Base-by-base conservation (phyloP, 176 grass and related monocot species). In the Phoenix dactylifera region DNA sequence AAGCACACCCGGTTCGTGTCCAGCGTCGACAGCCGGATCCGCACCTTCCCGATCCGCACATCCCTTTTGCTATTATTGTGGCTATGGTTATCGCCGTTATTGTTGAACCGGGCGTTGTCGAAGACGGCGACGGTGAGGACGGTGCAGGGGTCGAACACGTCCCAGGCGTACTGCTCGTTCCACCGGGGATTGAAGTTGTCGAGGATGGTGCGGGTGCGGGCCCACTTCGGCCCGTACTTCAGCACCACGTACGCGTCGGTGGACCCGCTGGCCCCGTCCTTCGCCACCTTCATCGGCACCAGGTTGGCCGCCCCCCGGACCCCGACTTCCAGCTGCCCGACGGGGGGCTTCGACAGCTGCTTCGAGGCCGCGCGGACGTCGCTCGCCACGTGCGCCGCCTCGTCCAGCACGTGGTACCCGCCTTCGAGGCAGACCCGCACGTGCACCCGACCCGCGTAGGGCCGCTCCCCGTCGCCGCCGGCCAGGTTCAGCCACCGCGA, bases 141-240 rank as follows among this genome's bases (percentile, higher is more conserved):
- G 22, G 93, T 98, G 79, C 93, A 98, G 5, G 88, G 93, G 52
- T 98, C 93, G 70, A 92, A 98, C 3, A 98, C 93, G 73, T 98
- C 93, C 93, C 93, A 98, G 4, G 88, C 84, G 55, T 89, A 92
- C 87, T 98, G 93, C 79, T 98, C 88, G 63, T 98, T 98, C 93
- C 93, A 98, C 49, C 84, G 80, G 12, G 93, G 87, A 71, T 98
- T 98, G 84, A 98, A 98, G 70, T 98, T 79, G 60, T 98, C 93
- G 5, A 92, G 67, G 55, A 98, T 89, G 64, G 93, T 92, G 57
- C 93, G 87, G 1, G 88, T 98, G 51, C 93, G 87, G 4, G 93
- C 84, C 93, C 93, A 98, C 55, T 98, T 98, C 12, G 88, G 93
- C 0, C 93, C 93, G 52, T 92, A 98, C 63, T 98, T 98, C 79